Percentiles rank a stretch among this genome's conserved stretches.
These are phyloP conservation scores for Pachysolen tannophilus DNA, from an alignment of 805 yeast genomes.

Conservation along the genomic window DNA sequence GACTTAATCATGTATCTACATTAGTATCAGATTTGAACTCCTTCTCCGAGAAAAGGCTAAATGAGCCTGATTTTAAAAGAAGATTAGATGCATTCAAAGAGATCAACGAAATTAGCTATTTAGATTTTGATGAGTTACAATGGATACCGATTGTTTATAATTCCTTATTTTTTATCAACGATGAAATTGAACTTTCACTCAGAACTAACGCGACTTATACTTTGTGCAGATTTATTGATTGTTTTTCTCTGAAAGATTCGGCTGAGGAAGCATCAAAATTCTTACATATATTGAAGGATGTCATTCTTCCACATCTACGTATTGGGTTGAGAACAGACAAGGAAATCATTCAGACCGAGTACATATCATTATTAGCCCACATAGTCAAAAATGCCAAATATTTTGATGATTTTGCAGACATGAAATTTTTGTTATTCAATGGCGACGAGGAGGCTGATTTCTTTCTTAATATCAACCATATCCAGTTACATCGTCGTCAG, in stretches of 20 bases:
- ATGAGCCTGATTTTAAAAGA: constrained; percentile 72
- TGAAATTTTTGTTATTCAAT: constrained; percentile 53
- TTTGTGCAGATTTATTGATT: constrained; percentile 58
- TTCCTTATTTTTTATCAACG: constrained; percentile 63
- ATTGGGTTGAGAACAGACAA: constrained; percentile 53
- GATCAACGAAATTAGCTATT: constrained; percentile 50
- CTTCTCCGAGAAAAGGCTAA: constrained; percentile 49
- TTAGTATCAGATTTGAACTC: constrained; percentile 66
- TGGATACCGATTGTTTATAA: constrained; percentile 78
- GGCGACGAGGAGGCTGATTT: constrained; percentile 82
- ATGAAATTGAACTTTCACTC: constrained; percentile 70
- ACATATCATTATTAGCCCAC: constrained; percentile 56
- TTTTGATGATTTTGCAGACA: constrained; percentile 48
- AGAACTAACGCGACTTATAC: constrained; percentile 68
- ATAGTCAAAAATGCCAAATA: constrained; percentile 40
- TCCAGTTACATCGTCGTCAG: constrained; percentile 81
- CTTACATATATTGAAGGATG: constrained; percentile 36
- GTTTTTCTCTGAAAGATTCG: constrained; percentile 25
- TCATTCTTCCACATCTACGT: constrained; percentile 58
- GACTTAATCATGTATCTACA: constrained; percentile 35
- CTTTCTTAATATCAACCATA: constrained; percentile 59
- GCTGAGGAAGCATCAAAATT: constrained; percentile 21
- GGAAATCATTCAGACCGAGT: constrained; percentile 67
- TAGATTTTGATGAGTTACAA: constrained; percentile 37
- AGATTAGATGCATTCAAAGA: constrained; percentile 60